Conservation (phyloP, 2,329 filamentous ascomycete genomes). For the Ophiobolus disseminans region DNA sequence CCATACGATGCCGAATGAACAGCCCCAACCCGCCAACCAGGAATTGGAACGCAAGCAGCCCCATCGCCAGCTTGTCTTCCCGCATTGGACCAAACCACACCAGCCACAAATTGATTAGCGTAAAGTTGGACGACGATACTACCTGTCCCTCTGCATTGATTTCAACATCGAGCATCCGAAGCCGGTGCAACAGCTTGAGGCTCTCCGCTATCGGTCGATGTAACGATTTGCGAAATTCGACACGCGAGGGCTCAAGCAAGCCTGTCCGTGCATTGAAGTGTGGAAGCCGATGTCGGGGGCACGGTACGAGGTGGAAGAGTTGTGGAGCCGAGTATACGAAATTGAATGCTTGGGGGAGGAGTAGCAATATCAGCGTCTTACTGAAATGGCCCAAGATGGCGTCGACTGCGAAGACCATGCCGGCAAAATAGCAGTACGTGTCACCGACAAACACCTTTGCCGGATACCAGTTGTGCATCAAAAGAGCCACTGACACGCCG, state of each 20-base stretch:
- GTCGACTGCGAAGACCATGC: slow-evolving; percentile 98
- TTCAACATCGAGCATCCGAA: slow-evolving; percentile 73
- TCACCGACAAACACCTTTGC: slow-evolving; percentile 95
- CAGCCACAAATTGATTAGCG: slow-evolving; percentile 93
- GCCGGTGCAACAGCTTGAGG: slow-evolving; percentile 71
- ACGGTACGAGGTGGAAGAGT: slow-evolving; percentile 87
- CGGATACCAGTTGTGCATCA: slow-evolving; percentile 94
- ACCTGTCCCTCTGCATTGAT: slow-evolving; percentile 74
- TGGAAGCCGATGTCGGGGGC: slow-evolving; percentile 89
- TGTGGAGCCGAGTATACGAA: slow-evolving; percentile 94
- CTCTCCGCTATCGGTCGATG: slow-evolving; percentile 65
- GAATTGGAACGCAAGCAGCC: slow-evolving; percentile 81
- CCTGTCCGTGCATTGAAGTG: slow-evolving; percentile 86
- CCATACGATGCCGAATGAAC: slow-evolving; percentile 84
- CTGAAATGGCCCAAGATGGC: slow-evolving; percentile 97
- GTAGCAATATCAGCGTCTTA: slow-evolving; percentile 90
- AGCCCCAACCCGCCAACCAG: slow-evolving; percentile 80
- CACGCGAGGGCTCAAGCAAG: slow-evolving; percentile 84
- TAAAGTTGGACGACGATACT: slow-evolving; percentile 85
- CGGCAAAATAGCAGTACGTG: slow-evolving; percentile 99
- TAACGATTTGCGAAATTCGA: slow-evolving; percentile 76
- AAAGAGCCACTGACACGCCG: slow-evolving; percentile 85
- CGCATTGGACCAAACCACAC: slow-evolving; percentile 92
- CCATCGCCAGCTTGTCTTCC: slow-evolving; percentile 81
- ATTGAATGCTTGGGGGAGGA: slow-evolving; percentile 95